A percentile compares a stretch with the other conserved stretches of the same genome.
These are phyloP conservation scores for Annulohypoxylon stygium DNA, from an alignment of 495 filamentous ascomycete species.

Conservation along the genomic window DNA sequence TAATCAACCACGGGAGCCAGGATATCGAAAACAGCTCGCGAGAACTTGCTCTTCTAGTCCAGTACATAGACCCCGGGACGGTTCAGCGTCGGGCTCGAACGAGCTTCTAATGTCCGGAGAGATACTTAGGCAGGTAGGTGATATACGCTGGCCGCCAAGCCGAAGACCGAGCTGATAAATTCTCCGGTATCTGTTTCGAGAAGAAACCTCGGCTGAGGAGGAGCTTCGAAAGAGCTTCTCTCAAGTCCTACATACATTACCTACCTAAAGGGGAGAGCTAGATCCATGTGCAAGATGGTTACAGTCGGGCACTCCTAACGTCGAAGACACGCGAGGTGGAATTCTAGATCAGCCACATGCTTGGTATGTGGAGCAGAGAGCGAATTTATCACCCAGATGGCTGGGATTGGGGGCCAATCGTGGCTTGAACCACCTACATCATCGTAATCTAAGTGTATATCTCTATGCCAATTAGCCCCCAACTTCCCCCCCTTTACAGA, in stretches of 20 bases:
- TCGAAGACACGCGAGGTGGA: background rate
- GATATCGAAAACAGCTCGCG: background rate
- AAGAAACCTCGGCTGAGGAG: background rate
- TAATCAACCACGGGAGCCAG: background rate
- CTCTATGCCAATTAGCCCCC: conserved; percentile 23
- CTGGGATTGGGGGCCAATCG: conserved; percentile 37
- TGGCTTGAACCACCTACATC: conserved; percentile 19
- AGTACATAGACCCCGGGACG: background rate
- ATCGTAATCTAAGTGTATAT: conserved; percentile 17
- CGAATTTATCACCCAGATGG: conserved; percentile 13
- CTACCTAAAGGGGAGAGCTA: conserved; percentile 1
- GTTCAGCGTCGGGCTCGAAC: background rate
- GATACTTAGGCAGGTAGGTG: background rate
- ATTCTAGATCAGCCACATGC: conserved; percentile 3
- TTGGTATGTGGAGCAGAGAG: conserved; percentile 2
- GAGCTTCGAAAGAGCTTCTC: background rate
- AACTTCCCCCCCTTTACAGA: conserved; percentile 8
- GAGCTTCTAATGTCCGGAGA: conserved; percentile 14
- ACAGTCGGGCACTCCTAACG: background rate
- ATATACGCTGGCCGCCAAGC: background rate
- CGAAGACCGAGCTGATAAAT: background rate
- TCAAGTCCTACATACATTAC: background rate
- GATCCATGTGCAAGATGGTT: conserved; percentile 2
- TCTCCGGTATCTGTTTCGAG: background rate
- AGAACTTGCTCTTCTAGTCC: conserved; percentile 7